Conservation (phyloP, 768 basidiomycete species). For the Tulasnella sp. region DNA sequence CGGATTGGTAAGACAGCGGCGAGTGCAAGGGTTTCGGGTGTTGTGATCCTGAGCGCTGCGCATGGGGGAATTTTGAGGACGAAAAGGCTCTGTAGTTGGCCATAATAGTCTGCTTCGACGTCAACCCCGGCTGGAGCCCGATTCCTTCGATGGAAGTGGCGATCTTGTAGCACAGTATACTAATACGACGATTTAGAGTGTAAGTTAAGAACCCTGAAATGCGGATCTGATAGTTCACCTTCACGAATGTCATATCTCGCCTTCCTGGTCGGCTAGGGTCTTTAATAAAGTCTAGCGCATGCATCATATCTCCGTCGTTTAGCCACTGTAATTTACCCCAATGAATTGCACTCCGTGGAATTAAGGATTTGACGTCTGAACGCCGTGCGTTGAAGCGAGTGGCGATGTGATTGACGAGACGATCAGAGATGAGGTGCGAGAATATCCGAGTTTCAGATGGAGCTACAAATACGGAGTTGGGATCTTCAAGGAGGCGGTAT, state of each 20-base stretch:
- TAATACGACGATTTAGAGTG: not conserved
- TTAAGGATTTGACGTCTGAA: not conserved
- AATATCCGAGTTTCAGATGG: not conserved
- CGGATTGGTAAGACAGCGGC: not conserved
- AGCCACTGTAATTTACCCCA: constrained; percentile 4
- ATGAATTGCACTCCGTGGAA: not conserved
- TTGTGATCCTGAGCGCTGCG: not conserved
- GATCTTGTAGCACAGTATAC: not conserved
- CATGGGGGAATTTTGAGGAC: not conserved
- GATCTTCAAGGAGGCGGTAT: not conserved
- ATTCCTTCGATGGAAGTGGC: not conserved
- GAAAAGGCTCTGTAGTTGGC: not conserved
- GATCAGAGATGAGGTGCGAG: not conserved
- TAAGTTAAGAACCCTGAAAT: not conserved
- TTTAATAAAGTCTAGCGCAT: not conserved
- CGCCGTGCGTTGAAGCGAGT: not conserved
- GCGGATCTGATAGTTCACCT: not conserved
- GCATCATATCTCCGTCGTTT: constrained; percentile 8
- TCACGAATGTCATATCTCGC: not conserved
- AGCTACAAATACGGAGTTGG: not conserved
- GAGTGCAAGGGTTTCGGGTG: not conserved
- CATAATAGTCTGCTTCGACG: not conserved
- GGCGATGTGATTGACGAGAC: not conserved
- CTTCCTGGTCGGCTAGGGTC: not conserved
- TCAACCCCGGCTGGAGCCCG: not conserved